A percentile compares a stretch with the other conserved stretches of the same genome.
phyloP scores from a whole-genome alignment of 192 early-diverging fungal genomes.

The Coemansia sp. region DNA sequence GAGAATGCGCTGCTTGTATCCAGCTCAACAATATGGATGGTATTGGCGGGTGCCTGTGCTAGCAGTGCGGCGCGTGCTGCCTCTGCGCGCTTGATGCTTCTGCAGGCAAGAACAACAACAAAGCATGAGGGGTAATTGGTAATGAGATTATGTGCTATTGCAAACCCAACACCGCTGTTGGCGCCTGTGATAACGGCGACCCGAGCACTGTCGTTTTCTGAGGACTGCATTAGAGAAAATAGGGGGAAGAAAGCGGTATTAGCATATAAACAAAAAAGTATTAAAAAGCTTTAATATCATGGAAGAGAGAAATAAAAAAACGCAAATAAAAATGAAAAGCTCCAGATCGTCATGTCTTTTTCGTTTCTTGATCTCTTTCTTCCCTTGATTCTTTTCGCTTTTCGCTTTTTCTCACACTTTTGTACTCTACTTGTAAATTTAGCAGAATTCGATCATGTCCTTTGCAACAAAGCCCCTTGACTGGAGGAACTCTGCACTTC shows the following conservation, averaged over 20 bases:
- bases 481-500: not conserved
- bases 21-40: conserved; percentile 20
- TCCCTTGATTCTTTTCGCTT: not conserved
- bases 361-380: not conserved
- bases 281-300: too few species aligned
- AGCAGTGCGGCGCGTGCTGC: conserved; percentile 26
- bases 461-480: not conserved
- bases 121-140: not conserved
- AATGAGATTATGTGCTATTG: conserved; percentile 25
- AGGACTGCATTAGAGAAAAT: too few species aligned
- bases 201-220: not conserved
- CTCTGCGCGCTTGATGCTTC: conserved; percentile 26
- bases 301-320: not conserved
- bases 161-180: conserved; percentile 51
- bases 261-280: not conserved
- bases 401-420: not conserved
- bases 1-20: conserved; percentile 51
- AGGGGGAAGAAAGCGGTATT: too few species aligned
- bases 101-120: conserved; percentile 45
- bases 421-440: not conserved
- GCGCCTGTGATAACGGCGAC: conserved; percentile 14
- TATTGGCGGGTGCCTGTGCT: not conserved
- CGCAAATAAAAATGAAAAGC: not conserved
- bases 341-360: too few species aligned
- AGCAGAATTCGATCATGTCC: not conserved